Evolutionary conservation across 208 protist species (phyloP).

Genomic region (Leishmania turanica): DNA sequence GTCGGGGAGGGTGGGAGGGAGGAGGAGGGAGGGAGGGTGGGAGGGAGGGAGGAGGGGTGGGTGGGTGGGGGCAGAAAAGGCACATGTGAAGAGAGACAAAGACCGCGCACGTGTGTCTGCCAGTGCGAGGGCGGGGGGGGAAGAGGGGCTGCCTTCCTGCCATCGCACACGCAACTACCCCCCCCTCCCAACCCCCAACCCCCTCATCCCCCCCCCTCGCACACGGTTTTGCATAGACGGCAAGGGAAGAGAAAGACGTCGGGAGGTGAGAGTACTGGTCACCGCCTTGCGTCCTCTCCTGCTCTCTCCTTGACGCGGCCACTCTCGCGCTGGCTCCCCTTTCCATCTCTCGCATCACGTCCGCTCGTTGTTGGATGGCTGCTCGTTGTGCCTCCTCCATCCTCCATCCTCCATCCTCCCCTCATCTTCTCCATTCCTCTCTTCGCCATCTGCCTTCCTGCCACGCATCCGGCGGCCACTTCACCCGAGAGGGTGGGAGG

Average conservation of each 20-base stretch:
- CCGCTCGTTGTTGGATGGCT: background rate
- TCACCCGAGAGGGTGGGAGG: background rate
- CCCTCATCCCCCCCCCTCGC: too few relatives aligned
- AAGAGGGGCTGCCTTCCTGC: too few relatives aligned
- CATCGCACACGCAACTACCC: too few relatives aligned
- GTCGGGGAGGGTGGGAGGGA: background rate
- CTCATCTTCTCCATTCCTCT: too few relatives aligned
- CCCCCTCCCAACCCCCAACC: too few relatives aligned
- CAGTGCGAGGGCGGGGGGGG: background rate
- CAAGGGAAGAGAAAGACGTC: background rate
- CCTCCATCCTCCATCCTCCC: too few relatives aligned
- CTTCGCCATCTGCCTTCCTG: too few relatives aligned
- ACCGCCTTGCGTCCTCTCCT: too few relatives aligned
- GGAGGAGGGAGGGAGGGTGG: background rate
- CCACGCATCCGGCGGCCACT: background rate
- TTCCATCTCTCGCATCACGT: background rate
- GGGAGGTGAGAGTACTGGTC: background rate
- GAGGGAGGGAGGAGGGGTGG: background rate
- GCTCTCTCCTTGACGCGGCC: too few relatives aligned
- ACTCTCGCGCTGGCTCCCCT: background rate
- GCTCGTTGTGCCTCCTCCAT: background rate
- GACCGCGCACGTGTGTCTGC: background rate
- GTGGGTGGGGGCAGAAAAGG: background rate
- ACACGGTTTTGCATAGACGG: background rate
- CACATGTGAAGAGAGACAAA: background rate